Conservation (phyloP, 2,329 filamentous ascomycete genomes). For the Apiospora malaysiana region DNA sequence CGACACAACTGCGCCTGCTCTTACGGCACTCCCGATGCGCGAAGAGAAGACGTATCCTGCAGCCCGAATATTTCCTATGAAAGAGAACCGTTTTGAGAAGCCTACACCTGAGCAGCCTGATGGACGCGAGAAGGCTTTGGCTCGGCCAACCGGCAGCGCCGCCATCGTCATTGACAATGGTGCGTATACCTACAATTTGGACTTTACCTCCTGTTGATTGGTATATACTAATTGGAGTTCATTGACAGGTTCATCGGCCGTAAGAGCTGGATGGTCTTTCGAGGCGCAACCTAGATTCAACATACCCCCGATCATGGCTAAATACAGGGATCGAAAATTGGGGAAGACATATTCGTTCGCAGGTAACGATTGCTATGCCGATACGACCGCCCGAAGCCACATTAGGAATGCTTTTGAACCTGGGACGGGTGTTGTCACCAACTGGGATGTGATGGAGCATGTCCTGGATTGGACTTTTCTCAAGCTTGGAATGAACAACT, state of each 20-base stretch:
- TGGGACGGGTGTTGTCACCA: conserved; percentile 88
- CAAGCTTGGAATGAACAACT: conserved; percentile 85
- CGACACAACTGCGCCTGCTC: conserved; percentile 45
- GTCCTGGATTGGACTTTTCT: conserved; percentile 93
- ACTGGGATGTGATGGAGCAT: conserved; percentile 98
- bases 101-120: conserved; percentile 62
- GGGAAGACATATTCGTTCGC: conserved; percentile 92
- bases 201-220: not conserved
- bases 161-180: conserved; percentile 99
- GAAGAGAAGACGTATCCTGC: conserved; percentile 56
- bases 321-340: conserved; percentile 93
- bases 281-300: conserved; percentile 80
- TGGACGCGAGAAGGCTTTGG: conserved; percentile 72
- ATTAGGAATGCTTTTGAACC: conserved; percentile 90
- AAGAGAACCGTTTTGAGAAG: conserved; percentile 66
- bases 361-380: conserved; percentile 90
- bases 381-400: conserved; percentile 90
- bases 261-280: conserved; percentile 96
- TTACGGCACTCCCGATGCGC: conserved; percentile 44
- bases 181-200: conserved; percentile 45
- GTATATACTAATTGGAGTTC: conserved; percentile 23
- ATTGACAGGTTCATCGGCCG: conserved; percentile 75
- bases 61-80: conserved; percentile 64
- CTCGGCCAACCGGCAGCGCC: conserved; percentile 59
- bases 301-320: conserved; percentile 89